Evolutionary conservation across 2,329 filamentous ascomycete species (phyloP), one percentile per base, ranked within the genome.

Genomic region (Talaromyces albobiverticillius): DNA sequence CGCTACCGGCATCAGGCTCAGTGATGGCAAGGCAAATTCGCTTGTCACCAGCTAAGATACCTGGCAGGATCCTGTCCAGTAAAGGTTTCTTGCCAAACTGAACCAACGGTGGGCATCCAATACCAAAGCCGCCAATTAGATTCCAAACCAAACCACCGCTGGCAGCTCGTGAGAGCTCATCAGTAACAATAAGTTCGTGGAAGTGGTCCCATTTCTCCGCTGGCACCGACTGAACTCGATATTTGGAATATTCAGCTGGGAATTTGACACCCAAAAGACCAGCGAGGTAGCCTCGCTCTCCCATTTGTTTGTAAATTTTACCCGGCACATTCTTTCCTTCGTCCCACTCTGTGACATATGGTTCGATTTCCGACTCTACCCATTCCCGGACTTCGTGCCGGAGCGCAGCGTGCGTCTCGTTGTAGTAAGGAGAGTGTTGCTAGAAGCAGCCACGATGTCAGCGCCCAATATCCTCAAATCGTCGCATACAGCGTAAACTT

Each of bases 81-180:
- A 97, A 81, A 38, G 82, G 77, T 78, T 93, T 88, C 77, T 88
- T 88, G 66, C 91, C 94, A 67, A 95, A 95, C 79, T 95, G 95
- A 73, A 95, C 83, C 22, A 97, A 72, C 2, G 94, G 94, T 32
- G 94, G 94, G 65, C 89, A 88, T 56, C 94, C 94, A 62, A 99
- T 99, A 52, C 91, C 93, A 69, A 90, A 96, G n/a, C 94, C 94
- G 62, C 93, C 94, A 59, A 97, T 87, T 65, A 97, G 78, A 73
- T 96, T 96, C 94, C 94, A 97, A 20, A 97, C 91, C 60, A 97
- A 88, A 55, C 94, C 94, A 66, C 94, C 94, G 46, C 89, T 95
- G 53, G 87, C 94, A 48, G 85, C 80, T 53, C 94, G 89, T 36
- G 90, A 95, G 42, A 99, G 78, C 81, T 99, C 94, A 64, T 99